phyloP scores from a whole-genome alignment of 345 rosid species.

The Brassica carinata region DNA sequence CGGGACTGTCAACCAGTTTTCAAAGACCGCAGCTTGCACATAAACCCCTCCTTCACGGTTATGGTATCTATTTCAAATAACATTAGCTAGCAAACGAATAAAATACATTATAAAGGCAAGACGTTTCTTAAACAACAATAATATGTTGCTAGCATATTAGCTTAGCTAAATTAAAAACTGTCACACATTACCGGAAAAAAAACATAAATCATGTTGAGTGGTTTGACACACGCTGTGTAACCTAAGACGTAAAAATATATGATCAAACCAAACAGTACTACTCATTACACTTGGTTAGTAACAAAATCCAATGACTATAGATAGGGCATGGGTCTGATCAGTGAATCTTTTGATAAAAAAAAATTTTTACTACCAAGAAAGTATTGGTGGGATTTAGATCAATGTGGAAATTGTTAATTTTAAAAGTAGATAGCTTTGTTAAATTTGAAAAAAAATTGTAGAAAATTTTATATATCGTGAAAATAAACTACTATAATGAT shows the following conservation, averaged over 20 bases:
- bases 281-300: neutral
- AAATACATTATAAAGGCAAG: neutral
- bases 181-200: neutral
- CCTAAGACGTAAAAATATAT: neutral
- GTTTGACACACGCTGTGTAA: neutral
- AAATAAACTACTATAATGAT: no score
- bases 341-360: neutral
- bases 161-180: neutral
- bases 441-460: no score
- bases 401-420: no score
- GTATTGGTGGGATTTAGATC: no score
- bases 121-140: neutral
- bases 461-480: no score
- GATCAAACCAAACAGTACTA: neutral
- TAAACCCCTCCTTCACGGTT: constrained; percentile 22
- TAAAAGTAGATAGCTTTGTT: no score
- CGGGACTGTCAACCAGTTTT: constrained; percentile 1
- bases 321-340: neutral
- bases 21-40: constrained; percentile 1
- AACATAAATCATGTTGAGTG: neutral
- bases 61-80: constrained; percentile 6
- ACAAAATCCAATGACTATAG: neutral
- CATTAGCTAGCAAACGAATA: neutral
- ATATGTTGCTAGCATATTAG: neutral
- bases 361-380: neutral